phyloP scores from a whole-genome alignment of 176 grass and related monocot species.

The Saccharum officinarum region DNA sequence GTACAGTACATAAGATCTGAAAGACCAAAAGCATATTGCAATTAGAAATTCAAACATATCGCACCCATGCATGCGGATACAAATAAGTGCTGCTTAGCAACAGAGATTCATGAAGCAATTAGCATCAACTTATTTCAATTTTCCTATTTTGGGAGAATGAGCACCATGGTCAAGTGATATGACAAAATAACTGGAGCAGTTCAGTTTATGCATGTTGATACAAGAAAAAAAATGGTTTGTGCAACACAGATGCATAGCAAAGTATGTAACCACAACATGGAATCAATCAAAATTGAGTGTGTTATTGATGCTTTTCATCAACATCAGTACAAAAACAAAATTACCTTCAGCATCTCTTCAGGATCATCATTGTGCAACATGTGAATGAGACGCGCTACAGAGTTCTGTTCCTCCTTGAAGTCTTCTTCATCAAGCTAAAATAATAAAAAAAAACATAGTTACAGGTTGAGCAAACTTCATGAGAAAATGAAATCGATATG shows the following conservation, averaged over 20 bases:
- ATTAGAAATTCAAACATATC: slow-evolving; percentile 29
- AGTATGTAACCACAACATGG: background rate
- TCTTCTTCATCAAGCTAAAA: slow-evolving; percentile 94
- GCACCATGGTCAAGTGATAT: background rate
- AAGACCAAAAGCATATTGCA: slow-evolving; percentile 38
- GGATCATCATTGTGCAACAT: slow-evolving; percentile 96
- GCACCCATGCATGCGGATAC: slow-evolving; percentile 11
- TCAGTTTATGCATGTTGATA: slow-evolving; percentile 14
- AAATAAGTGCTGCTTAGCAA: slow-evolving; percentile 14
- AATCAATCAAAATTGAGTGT: background rate
- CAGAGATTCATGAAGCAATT: slow-evolving; percentile 4
- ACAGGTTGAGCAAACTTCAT: slow-evolving; percentile 1
- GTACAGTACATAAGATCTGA: slow-evolving; percentile 93
- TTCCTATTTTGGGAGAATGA: background rate
- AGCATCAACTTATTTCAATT: background rate
- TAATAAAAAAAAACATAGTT: slow-evolving; percentile 25
- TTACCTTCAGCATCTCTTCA: slow-evolving; percentile 99
- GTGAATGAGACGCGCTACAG: slow-evolving; percentile 94
- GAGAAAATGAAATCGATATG: slow-evolving; percentile 7
- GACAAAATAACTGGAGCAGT: background rate
- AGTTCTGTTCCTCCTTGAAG: slow-evolving; percentile 99
- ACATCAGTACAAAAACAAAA: slow-evolving; percentile 28
- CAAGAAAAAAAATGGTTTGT: background rate
- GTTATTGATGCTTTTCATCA: slow-evolving; percentile 13
- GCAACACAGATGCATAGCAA: background rate